A percentile compares a stretch with the other conserved stretches of the same genome.
phyloP scores from a whole-genome alignment of 78 protist species.

The Isochrysis galbana region DNA sequence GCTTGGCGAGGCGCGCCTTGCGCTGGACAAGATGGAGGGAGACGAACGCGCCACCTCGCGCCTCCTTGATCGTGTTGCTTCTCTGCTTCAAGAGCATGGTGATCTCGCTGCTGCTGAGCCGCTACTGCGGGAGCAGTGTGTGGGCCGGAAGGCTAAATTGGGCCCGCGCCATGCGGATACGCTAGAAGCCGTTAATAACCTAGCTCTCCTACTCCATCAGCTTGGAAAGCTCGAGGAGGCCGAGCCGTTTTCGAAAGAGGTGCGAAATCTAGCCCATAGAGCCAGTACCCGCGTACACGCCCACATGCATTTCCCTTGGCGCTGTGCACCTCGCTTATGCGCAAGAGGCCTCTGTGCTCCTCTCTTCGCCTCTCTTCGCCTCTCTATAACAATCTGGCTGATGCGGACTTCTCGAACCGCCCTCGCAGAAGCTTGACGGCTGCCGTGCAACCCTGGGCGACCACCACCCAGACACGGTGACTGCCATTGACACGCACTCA shows the following conservation, averaged over 20 bases:
- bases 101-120: background rate
- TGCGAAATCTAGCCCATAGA: too few species aligned
- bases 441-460: background rate
- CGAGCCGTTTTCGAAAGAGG: background rate
- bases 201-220: constrained; percentile 1
- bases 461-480: constrained; percentile 12
- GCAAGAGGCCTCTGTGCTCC: too few species aligned
- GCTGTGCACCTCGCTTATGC: too few species aligned
- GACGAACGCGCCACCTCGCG: background rate
- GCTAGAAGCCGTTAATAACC: constrained; percentile 2
- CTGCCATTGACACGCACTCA: constrained; percentile 3
- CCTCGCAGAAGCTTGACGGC: background rate
- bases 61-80: background rate
- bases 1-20: background rate
- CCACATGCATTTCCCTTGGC: too few species aligned
- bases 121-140: background rate
- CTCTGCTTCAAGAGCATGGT: background rate
- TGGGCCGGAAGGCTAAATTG: background rate
- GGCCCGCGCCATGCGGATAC: background rate
- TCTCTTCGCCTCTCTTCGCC: background rate
- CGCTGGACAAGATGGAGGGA: background rate
- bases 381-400: background rate
- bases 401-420: background rate
- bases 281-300: too few species aligned
- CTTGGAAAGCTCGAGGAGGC: constrained; percentile 17